Conservation (phyloP, 306 rosid species). For the Acacia melanoxylon region DNA sequence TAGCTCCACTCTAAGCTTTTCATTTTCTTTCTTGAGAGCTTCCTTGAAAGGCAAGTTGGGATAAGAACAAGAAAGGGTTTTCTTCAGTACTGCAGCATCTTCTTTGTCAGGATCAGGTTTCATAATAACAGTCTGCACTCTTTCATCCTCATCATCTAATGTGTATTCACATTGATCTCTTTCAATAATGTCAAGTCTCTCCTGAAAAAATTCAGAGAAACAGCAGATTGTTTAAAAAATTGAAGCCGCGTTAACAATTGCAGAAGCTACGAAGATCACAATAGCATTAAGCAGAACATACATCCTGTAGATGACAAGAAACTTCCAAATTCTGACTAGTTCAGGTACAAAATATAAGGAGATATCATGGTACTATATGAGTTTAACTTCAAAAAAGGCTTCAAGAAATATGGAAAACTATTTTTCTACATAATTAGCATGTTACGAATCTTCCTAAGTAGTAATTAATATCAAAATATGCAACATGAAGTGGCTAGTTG, state of each 20-base stretch:
- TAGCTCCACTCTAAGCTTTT: conserved; percentile 90
- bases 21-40: conserved; percentile 85
- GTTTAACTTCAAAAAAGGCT: not conserved
- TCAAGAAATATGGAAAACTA: not conserved
- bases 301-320: not conserved
- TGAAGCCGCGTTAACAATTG: conserved; percentile 17
- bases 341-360: not conserved
- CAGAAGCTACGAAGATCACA: conserved; percentile 11
- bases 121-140: conserved; percentile 76
- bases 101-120: conserved; percentile 74
- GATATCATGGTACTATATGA: not conserved
- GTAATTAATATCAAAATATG: not conserved
- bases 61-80: conserved; percentile 91
- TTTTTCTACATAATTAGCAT: not conserved
- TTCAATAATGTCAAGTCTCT: conserved; percentile 86
- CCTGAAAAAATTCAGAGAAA: conserved; percentile 52
- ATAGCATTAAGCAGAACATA: conserved; percentile 1
- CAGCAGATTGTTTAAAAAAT: conserved; percentile 2
- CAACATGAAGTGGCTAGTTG: not conserved
- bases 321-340: not conserved
- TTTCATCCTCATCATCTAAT: conserved; percentile 88
- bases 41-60: conserved; percentile 74
- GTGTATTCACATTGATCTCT: conserved; percentile 91
- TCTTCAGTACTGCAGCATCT: conserved; percentile 71
- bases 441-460: not conserved